Evolutionary conservation across 495 filamentous ascomycete genomes (phyloP).

Genomic region (Pyrenula massariospora): DNA sequence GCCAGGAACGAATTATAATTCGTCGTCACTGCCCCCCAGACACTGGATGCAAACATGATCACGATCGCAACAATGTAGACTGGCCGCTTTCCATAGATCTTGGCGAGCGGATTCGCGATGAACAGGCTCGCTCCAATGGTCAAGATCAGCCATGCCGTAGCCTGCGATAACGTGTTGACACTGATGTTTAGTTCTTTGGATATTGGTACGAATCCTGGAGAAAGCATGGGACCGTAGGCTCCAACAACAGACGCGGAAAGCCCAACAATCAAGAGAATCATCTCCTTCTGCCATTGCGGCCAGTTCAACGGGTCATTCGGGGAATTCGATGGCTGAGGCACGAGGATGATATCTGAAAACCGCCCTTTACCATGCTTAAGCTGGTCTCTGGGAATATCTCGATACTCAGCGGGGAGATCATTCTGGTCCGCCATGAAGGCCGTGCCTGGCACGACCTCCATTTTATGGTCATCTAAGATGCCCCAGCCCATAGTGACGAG

Average conservation of each 20-base stretch:
- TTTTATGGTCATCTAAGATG: neutral
- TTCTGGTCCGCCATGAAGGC: slow-evolving; percentile 31
- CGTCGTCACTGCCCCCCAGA: slow-evolving; percentile 49
- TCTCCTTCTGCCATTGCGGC: slow-evolving; percentile 41
- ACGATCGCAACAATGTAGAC: slow-evolving; percentile 46
- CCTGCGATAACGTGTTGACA: slow-evolving; percentile 23
- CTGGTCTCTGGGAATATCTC: slow-evolving; percentile 21
- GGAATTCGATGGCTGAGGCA: slow-evolving; percentile 41
- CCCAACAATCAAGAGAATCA: slow-evolving; percentile 39
- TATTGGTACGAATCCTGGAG: slow-evolving; percentile 31
- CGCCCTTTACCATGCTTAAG: slow-evolving; percentile 39
- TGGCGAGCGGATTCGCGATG: slow-evolving; percentile 50
- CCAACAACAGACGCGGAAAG: slow-evolving; percentile 41
- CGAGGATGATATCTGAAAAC: slow-evolving; percentile 32
- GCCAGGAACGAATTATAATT: slow-evolving; percentile 46
- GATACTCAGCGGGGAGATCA: slow-evolving; percentile 31
- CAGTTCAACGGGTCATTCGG: slow-evolving; percentile 46
- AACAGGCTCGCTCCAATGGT: slow-evolving; percentile 43
- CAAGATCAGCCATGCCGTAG: slow-evolving; percentile 35
- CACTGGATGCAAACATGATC: slow-evolving; percentile 43
- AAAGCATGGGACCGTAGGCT: slow-evolving; percentile 45
- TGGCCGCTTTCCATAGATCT: slow-evolving; percentile 52
- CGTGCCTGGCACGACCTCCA: slow-evolving; percentile 3
- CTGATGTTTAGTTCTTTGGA: slow-evolving; percentile 29
- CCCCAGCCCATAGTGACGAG: neutral